Evolutionary conservation across 768 basidiomycete species (phyloP), one percentile per base, ranked within the genome.

Genomic region (Rhizopogon rudus): DNA sequence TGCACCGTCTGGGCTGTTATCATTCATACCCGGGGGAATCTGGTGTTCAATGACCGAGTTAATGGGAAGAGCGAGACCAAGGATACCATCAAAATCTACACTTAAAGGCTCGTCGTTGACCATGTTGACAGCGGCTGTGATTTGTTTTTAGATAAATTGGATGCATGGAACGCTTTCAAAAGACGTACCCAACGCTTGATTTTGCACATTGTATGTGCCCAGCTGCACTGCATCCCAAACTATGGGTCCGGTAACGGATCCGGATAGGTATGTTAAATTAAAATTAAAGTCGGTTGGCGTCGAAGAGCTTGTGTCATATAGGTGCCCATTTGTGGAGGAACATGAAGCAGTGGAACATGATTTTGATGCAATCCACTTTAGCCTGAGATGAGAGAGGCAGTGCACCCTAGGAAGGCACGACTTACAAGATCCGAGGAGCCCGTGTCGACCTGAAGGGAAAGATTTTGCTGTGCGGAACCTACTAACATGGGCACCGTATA

Each of bases 351-450:
- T 77, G 2, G 78, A 73, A 58, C 91, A 92, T 3, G 81, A 78
- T 10, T 76, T 77, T 1, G 87, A 86, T 0, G 86, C 84, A 44
- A 92, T 72, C 90, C 90, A 92, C 89, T 91, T 57, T 22, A 50
- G 42, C 35, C 20, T 29, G 5, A 51, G n/a, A 50, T 28, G 48
- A 31, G 17, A 43, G 40, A 51, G 48, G 48, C 44, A 14, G 8
- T 17, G 43, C 40, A n/a, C 9, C 22, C 52, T 37, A 44, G 40
- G 31, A 57, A 51, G n/a, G 33, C 33, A 33, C 8, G 31, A 73
- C 81, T 61, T 55, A 90, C 88, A 25, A 90, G 74, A 71, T 93
- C 90, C 0, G 88, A 88, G 0, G 91, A 91, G 29, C 91, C 91
- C 0, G 87, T 89, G 61, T 93, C 90, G 39, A 92, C 78, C 63